Evolutionary conservation across 768 basidiomycete species (phyloP).

Genomic region (Tricholoma flavovirens): DNA sequence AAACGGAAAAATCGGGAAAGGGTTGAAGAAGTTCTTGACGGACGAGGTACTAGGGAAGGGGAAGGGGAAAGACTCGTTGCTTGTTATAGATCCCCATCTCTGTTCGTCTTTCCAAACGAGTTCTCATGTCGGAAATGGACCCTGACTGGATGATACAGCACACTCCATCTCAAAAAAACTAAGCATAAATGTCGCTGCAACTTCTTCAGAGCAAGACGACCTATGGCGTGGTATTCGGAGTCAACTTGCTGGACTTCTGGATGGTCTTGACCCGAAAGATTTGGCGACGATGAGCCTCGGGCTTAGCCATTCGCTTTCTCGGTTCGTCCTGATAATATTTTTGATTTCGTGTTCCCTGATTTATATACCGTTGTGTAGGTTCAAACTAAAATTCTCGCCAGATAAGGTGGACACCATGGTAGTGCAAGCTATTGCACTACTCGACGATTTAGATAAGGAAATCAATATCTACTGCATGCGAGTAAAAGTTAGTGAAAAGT

Average conservation of each 20-base stretch:
- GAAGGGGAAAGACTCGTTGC: conserved; percentile 78
- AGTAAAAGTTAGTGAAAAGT: conserved; percentile 71
- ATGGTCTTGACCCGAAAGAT: conserved; percentile 90
- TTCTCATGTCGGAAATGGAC: background rate
- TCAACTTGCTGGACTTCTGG: conserved; percentile 81
- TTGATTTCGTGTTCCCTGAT: background rate
- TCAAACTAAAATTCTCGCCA: conserved; percentile 99
- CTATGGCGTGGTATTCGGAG: conserved; percentile 94
- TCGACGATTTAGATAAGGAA: conserved; percentile 99
- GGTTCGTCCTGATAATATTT: conserved; percentile 39
- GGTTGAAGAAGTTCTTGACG: conserved; percentile 88
- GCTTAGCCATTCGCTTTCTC: conserved; percentile 92
- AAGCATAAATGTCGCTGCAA: conserved; percentile 77
- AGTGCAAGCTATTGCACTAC: conserved; percentile 94
- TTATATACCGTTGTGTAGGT: conserved; percentile 41
- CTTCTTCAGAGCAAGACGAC: conserved; percentile 54
- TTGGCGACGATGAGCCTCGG: conserved; percentile 97
- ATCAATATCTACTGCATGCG: conserved; percentile 99
- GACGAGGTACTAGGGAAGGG: conserved; percentile 84
- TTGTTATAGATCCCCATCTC: conserved; percentile 87
- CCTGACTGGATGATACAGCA: conserved; percentile 34
- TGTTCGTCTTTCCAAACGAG: conserved; percentile 43
- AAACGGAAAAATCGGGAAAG: conserved; percentile 88
- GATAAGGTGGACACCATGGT: conserved; percentile 99
- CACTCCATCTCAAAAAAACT: conserved; percentile 91